Percentiles rank a stretch among this genome's conserved stretches.
These are phyloP conservation scores for Ganoderma lucidum DNA, from an alignment of 1,284 basidiomycete genomes.

Conservation along the genomic window DNA sequence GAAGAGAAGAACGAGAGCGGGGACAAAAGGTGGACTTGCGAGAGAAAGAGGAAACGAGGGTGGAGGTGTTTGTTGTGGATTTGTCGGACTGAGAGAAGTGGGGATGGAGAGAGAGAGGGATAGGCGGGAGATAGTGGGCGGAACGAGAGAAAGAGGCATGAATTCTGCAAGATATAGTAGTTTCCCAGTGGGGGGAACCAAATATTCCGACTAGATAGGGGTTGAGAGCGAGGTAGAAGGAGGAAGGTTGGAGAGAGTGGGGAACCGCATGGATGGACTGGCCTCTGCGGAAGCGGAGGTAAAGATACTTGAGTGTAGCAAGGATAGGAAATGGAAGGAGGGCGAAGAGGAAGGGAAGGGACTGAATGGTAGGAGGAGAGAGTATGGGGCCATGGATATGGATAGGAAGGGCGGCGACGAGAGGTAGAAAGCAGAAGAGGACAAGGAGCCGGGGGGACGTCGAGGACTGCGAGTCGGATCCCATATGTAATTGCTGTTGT, in stretches of 20 bases:
- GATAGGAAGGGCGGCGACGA: constrained; percentile 9
- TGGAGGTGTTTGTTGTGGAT: constrained; percentile 18
- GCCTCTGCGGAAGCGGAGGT: constrained; percentile 29
- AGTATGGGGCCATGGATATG: background rate
- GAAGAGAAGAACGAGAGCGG: constrained; percentile 20
- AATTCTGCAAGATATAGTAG: constrained; percentile 26
- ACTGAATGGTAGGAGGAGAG: background rate
- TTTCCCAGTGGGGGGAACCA: constrained; percentile 37
- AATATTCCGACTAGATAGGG: constrained; percentile 35
- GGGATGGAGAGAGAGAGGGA: constrained; percentile 19
- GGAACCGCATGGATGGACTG: constrained; percentile 28
- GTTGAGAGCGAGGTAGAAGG: constrained; percentile 17
- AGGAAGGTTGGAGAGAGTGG: constrained; percentile 7
- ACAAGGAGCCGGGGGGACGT: background rate
- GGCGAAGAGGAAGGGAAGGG: constrained; percentile 17
- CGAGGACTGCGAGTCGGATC: background rate
- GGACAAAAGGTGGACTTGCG: constrained; percentile 22
- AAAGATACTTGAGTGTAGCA: constrained; percentile 29
- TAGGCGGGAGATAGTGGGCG: background rate
- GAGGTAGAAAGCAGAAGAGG: background rate
- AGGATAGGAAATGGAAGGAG: constrained; percentile 31
- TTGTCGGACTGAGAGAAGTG: constrained; percentile 18
- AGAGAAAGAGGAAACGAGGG: constrained; percentile 22
- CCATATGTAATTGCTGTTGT: background rate
- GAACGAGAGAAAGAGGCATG: background rate